These are phyloP conservation scores for Scedosporium apiospermum DNA, from an alignment of 2,329 filamentous ascomycete genomes.

Conservation along the genomic window DNA sequence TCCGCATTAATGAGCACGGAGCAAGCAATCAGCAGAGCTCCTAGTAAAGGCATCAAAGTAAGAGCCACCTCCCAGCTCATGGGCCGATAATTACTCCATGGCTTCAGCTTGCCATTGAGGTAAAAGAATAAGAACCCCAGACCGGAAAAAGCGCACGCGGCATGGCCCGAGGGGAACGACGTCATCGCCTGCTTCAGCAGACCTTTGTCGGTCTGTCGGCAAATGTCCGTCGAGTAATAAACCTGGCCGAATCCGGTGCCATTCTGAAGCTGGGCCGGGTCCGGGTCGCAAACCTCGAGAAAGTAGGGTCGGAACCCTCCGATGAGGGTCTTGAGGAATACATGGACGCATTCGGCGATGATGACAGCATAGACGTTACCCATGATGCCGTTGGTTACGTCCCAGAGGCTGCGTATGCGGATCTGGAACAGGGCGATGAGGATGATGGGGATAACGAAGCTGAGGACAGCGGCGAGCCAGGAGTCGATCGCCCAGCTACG, in stretches of 20 bases:
- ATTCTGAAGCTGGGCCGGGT: constrained; percentile 25
- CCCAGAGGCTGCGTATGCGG: constrained; percentile 47
- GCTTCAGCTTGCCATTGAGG: constrained; percentile 63
- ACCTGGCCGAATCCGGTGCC: constrained; percentile 49
- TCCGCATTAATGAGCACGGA: constrained; percentile 54
- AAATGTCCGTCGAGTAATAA: constrained; percentile 50
- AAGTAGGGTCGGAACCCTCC: constrained; percentile 57
- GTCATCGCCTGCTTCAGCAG: constrained; percentile 53
- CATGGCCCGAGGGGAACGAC: constrained; percentile 60
- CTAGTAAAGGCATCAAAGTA: constrained; percentile 49
- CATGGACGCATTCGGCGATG: constrained; percentile 53
- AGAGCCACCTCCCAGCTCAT: constrained; percentile 57
- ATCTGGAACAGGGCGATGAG: constrained; percentile 49
- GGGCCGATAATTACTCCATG: constrained; percentile 57
- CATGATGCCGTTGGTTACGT: constrained; percentile 52
- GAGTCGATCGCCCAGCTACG: constrained; percentile 54
- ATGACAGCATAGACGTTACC: constrained; percentile 53
- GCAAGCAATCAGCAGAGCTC: constrained; percentile 49
- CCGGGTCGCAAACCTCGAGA: constrained; percentile 53
- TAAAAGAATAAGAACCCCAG: constrained; percentile 58
- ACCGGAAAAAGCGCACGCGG: constrained; percentile 54
- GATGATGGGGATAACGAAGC: constrained; percentile 44
- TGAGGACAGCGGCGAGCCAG: constrained; percentile 46
- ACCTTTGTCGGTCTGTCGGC: constrained; percentile 42
- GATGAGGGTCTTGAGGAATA: constrained; percentile 56